Evolutionary conservation across 371 early-diverging fungal species (phyloP).

Genomic region (Circinella umbellata): DNA sequence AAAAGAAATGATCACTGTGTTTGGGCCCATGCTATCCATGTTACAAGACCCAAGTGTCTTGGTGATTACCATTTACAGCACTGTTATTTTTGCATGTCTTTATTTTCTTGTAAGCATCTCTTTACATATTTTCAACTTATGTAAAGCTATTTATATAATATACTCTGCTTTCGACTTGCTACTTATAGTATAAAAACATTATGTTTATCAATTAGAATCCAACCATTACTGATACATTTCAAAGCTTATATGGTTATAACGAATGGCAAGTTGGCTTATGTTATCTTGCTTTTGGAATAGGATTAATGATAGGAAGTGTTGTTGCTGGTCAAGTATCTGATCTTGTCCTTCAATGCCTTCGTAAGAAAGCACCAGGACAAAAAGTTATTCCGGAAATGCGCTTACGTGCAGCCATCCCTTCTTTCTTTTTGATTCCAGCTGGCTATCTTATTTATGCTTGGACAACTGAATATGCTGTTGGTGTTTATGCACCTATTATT

Average conservation of each 20-base stretch:
- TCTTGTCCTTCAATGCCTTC: constrained; percentile 37
- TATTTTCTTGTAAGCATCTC: constrained; percentile 30
- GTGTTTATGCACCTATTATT: constrained; percentile 30
- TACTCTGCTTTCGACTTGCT: too few species aligned
- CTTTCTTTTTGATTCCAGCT: constrained; percentile 39
- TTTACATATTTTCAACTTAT: too few species aligned
- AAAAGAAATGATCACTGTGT: constrained; percentile 10
- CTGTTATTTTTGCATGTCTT: constrained; percentile 33
- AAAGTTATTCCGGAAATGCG: constrained; percentile 45
- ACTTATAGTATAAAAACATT: too few species aligned
- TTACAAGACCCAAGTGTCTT: constrained; percentile 30
- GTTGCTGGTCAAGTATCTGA: constrained; percentile 54
- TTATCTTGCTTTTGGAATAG: constrained; percentile 53
- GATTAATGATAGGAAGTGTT: constrained; percentile 51
- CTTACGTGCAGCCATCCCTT: constrained; percentile 42
- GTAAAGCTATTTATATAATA: too few species aligned
- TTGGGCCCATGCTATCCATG: constrained; percentile 31
- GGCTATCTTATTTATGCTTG: constrained; percentile 48
- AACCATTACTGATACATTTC: constrained; percentile 44
- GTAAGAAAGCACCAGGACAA: constrained; percentile 12
- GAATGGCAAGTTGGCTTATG: constrained; percentile 47
- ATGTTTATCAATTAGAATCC: constrained; percentile 33
- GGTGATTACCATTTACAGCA: constrained; percentile 31
- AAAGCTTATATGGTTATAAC: constrained; percentile 31
- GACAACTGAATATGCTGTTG: constrained; percentile 30